phyloP scores from a whole-genome alignment of 495 filamentous ascomycete genomes.

The Penicillium paradoxum region DNA sequence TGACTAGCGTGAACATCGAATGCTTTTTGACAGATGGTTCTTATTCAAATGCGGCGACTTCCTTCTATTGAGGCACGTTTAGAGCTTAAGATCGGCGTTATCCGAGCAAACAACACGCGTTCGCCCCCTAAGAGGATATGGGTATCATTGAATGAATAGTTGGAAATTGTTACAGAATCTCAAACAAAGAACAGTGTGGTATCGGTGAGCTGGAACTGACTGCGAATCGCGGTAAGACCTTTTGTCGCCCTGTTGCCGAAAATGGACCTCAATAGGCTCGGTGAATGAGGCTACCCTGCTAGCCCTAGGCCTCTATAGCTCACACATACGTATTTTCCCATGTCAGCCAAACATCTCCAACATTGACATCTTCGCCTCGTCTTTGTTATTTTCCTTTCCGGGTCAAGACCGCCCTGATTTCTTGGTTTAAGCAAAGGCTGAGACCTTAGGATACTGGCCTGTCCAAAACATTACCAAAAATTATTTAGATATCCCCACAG shows the following conservation, averaged over 20 bases:
- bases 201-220: background rate
- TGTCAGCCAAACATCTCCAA: no score
- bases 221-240: background rate
- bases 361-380: no score
- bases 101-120: background rate
- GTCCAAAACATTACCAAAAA: no score
- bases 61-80: background rate
- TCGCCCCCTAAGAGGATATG: background rate
- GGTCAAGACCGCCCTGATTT: no score
- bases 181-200: background rate
- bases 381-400: no score
- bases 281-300: background rate
- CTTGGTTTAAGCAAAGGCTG: no score
- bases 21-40: background rate
- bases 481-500: no score
- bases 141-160: background rate
- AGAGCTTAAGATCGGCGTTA: background rate
- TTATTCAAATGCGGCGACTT: background rate
- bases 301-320: background rate
- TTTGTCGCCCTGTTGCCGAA: background rate
- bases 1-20: background rate
- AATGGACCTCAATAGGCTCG: background rate
- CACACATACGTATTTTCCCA: background rate
- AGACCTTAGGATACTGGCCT: no score
- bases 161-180: no score